Base-by-base conservation (phyloP, 2,329 filamentous ascomycete species). In the Lachnellula cervina region DNA sequence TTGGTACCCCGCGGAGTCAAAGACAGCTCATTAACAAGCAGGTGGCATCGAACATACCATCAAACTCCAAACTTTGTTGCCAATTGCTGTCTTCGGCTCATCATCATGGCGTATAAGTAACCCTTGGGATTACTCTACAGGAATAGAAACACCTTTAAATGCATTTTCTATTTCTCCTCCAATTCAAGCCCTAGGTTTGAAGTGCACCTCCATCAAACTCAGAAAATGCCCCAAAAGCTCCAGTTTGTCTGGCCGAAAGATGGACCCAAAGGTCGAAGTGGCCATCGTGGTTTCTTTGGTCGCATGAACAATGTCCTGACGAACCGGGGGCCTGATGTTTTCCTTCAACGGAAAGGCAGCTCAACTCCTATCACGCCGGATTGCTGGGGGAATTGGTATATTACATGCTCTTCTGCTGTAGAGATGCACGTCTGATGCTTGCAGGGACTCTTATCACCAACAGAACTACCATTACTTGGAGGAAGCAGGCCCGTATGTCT, bases 271-370 rank as follows among this genome's bases (percentile, higher is more conserved):
- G 66, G 66, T 11, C 49, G 53, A 25, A 55, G 55, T 51, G 56
- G 57, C 16, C 59, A 53, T 43, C 61, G 67, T 25, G 66, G 67
- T 3, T 67, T 66, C 37, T 63, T 62, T 32, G 58, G 64, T 14
- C 51, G 67, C 19, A 46, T 75, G 19, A 64, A 65, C 19, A 71
- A 76, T 47, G 63, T 75, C 51, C 43, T 74, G 16, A 69, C 59
- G 7, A 69, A 69, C 37, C 71, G 68, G 54, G 74, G 73, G 1
- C 73, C 74, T 13, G 74, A 76, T 61, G 71, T 76, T 5, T 75
- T 71, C 37, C 63, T 76, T 7, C 63, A 64, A 19, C 55, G 43
- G 43, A 56, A 60, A 47, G 52, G 59, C 21, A 59, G 54, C 6
- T 56, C 43, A 3, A 56, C 19, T 0, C 51, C 64, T 5, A 66